phyloP scores from a whole-genome alignment of 169 alveolate species.

The Plasmodium gonderi region DNA sequence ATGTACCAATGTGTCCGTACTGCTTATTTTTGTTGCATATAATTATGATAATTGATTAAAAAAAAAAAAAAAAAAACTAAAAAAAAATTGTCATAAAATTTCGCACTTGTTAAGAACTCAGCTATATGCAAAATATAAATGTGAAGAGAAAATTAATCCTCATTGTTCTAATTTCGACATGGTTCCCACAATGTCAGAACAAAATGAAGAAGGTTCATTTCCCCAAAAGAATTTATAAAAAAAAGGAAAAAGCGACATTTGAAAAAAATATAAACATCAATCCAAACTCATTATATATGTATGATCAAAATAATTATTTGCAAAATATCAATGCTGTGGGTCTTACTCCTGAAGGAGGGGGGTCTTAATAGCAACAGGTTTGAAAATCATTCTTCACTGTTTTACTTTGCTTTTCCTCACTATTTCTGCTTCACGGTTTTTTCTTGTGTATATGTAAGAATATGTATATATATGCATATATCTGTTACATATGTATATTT shows the following conservation, averaged over 20 bases:
- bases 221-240: too few relatives aligned
- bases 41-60: not conserved
- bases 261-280: too few relatives aligned
- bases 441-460: not conserved
- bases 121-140: not conserved
- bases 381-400: constrained; percentile 22
- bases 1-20: not conserved
- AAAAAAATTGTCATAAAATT: not conserved
- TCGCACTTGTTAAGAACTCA: not conserved
- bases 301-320: too few relatives aligned
- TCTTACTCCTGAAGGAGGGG: constrained; percentile 34
- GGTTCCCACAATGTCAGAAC: too few relatives aligned
- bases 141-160: not conserved
- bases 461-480: not conserved
- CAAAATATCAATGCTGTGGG: not conserved
- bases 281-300: too few relatives aligned
- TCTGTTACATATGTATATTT: too few relatives aligned
- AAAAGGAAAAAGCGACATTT: too few relatives aligned
- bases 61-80: constrained; percentile 1
- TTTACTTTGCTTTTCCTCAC: not conserved
- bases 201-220: too few relatives aligned
- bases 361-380: constrained; percentile 19
- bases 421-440: not conserved
- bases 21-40: not conserved
- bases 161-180: too few relatives aligned